phyloP scores from a whole-genome alignment of 2,329 filamentous ascomycete genomes.

The Colletotrichum falcatum region DNA sequence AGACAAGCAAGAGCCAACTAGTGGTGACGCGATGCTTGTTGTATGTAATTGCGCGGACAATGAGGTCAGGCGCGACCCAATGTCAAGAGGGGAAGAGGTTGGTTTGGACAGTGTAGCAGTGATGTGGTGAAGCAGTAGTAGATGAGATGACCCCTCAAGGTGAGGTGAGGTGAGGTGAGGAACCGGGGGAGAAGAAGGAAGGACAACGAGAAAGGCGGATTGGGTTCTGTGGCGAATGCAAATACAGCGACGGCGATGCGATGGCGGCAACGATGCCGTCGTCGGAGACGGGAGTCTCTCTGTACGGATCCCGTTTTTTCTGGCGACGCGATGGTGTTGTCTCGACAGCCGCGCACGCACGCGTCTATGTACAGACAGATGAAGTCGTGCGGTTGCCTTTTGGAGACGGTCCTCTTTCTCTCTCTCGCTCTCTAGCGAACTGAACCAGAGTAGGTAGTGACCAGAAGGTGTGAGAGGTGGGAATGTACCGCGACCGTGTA shows the following conservation, averaged over 20 bases:
- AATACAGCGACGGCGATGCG: neutral
- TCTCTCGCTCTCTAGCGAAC: neutral
- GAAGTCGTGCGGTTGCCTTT: neutral
- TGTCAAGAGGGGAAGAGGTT: neutral
- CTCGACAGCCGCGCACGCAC: neutral
- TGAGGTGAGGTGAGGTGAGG: neutral
- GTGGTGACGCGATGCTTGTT: slow-evolving; percentile 10
- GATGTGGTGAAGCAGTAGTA: neutral
- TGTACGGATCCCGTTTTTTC: neutral
- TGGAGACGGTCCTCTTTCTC: neutral
- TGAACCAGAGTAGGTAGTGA: neutral
- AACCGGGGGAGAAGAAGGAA: too few relatives aligned
- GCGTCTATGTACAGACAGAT: neutral
- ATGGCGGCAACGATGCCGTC: neutral
- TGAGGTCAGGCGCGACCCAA: neutral
- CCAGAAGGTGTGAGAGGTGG: too few relatives aligned
- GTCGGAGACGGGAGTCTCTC: neutral
- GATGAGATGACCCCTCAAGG: neutral
- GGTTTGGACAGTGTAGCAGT: neutral
- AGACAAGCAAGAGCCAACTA: neutral
- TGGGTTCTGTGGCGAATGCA: slow-evolving; percentile 1
- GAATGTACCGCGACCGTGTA: slow-evolving; percentile 2
- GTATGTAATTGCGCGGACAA: neutral
- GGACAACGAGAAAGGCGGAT: too few relatives aligned
- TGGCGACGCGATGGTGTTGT: neutral